Base-by-base conservation (phyloP, 306 rosid genomes). In the Coriaria nepalensis region DNA sequence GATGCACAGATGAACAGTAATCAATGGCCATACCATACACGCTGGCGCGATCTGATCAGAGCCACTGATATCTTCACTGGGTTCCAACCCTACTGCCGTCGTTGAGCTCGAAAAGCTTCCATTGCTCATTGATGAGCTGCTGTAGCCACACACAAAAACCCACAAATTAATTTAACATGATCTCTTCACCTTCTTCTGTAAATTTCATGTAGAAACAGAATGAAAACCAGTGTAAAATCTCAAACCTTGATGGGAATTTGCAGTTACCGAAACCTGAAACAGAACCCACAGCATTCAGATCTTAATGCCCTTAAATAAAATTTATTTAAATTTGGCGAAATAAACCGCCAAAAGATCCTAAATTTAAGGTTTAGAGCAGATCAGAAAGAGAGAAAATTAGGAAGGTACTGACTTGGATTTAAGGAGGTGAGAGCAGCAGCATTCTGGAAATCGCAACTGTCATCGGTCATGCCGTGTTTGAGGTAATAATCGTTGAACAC, bases 231-330 rank as follows among this genome's bases (percentile, higher is more conserved):
- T 8, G 43, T 6, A 29, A 35, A 60, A 11, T n/a, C 15, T 4
- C 12, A 13, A 56, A 90, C 98, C 98, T 84, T 66, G 98, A 77
- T 43, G 82, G 83, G 34, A 85, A 68, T 61, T 66, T 82, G 85
- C 98, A 90, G 4, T 59, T 75, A 52, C 57, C 85, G 57, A 55
- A 65, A 78, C 98, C 98, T 90, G 92, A 55, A 70, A 53, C 12
- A 9, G 47, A 61, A 11, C 32, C 29, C 29, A 20, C 29, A 20
- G 29, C 29, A 20, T 20, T 20, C 2, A 20, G 29, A 1, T 20
- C 29, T 20, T 20, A 20, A 20, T 1, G 29, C 29, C 29, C 29
- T 20, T 20, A 20, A 20, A 20, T 20, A 13, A 39, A 20, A 10
- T 6, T 46, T 41, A 49, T 10, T 37, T 5, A 11, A 2, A 6